Evolutionary conservation across 352 stramenopile species (phyloP), one percentile per base, ranked within the genome.

Genomic region (Hyaloperonospora arabidopsidis): DNA sequence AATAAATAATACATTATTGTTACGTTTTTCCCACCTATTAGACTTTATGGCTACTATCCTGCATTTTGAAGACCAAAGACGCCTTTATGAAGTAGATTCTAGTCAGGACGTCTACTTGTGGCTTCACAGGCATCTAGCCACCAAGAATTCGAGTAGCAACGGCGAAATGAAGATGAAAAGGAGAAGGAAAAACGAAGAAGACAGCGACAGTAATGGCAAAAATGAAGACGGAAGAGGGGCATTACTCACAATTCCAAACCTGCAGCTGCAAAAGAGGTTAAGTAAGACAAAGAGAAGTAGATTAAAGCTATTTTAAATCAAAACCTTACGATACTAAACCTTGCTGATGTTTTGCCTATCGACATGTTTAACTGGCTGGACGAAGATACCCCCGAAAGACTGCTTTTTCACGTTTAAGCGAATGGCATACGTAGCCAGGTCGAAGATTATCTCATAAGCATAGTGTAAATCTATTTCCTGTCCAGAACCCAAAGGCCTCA

Each of bases 1-100:
- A 3, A 7, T 3, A 54, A 65, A 47, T 6, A 5, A 5, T 49
- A 18, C 12, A 23, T 44, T 38, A 15, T 14, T 11, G 2, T 56
- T 11, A 58, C 1, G 35, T 19, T 18, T 39, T 12, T 5, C 45
- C 8, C 19, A 87, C 7, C 3, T 76, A 65, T 73, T 67, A 1
- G 79, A 89, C 53, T 89, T 75, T 59, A 58, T 89, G 52, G 75
- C 67, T 0, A 70, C 87, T 59, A 89, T 89, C 44, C 51, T 89
- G n/a, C 57, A 76, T n/a, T 77, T 75, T 0, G 79, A 89, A 54
- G 49, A 59, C 25, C 53, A 65, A 17, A 54, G 44, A 40, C 54
- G 36, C 21, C 52, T 12, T 22, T 53, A 61, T 5, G 38, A 68
- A 45, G 14, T 14, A 6, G 14, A 19, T 0, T 28, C 4, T 6